Percentiles rank a stretch among this genome's conserved stretches.
Evolutionary conservation across 75 land plant species (phyloP).

Genomic region (Selaginella moellendorffii): DNA sequence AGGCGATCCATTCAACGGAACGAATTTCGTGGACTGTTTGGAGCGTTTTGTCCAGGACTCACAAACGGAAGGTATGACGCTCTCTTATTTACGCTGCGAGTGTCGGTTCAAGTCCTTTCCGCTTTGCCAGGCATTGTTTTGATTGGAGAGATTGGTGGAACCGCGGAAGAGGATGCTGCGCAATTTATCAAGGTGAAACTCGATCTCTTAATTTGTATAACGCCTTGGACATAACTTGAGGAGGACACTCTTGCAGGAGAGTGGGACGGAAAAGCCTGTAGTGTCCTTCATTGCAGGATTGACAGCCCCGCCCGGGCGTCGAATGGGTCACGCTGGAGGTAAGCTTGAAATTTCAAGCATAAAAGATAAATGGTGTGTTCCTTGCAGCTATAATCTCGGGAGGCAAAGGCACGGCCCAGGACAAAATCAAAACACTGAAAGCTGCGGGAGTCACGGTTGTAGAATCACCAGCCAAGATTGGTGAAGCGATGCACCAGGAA

Average conservation of each 20-base stretch:
- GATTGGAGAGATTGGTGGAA: constrained; percentile 89
- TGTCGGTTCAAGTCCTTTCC: too few species aligned
- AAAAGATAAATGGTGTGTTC: neutral
- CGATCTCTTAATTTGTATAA: too few species aligned
- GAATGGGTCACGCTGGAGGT: constrained; percentile 98
- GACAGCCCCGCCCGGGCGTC: constrained; percentile 87
- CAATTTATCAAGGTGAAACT: constrained; percentile 49
- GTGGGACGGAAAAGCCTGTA: constrained; percentile 70
- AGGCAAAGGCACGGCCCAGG: constrained; percentile 86
- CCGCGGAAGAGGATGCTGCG: constrained; percentile 96
- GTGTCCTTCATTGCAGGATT: constrained; percentile 90
- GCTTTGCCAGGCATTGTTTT: constrained; percentile 76
- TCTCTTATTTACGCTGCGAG: neutral
- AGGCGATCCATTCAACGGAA: constrained; percentile 93
- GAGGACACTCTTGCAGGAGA: constrained; percentile 59
- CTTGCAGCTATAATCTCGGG: constrained; percentile 71
- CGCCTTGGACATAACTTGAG: neutral
- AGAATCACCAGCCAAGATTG: constrained; percentile 86
- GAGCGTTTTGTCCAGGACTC: constrained; percentile 67
- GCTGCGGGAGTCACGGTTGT: constrained; percentile 74
- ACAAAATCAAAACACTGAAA: constrained; percentile 56
- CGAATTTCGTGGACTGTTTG: constrained; percentile 89
- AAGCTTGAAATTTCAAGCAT: neutral
- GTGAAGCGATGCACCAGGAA: constrained; percentile 46
- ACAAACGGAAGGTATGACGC: constrained; percentile 74